Conservation (phyloP, 805 yeast genomes). For the Babjeviella inositovora region DNA sequence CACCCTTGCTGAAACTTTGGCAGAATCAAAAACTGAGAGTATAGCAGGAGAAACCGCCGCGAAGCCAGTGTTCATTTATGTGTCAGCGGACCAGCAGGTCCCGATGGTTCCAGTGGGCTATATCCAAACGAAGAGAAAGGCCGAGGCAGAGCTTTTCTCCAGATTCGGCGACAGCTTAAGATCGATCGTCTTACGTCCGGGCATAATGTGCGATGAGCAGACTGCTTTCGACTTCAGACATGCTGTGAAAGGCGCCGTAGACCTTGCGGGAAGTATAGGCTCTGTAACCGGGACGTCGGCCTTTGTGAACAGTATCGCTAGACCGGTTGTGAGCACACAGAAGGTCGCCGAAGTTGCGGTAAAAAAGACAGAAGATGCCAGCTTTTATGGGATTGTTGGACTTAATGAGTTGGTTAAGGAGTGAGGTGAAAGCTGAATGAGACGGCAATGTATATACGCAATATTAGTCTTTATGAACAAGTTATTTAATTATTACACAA, state of each 20-base stretch:
- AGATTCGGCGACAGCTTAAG: constrained; percentile 29
- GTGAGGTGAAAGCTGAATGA: background rate
- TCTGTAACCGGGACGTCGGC: constrained; percentile 20
- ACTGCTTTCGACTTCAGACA: constrained; percentile 17
- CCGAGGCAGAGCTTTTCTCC: constrained; percentile 45
- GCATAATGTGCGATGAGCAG: constrained; percentile 58
- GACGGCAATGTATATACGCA: too few species aligned
- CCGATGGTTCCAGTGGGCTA: constrained; percentile 60
- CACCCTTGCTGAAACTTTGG: constrained; percentile 38
- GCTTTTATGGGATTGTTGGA: constrained; percentile 39
- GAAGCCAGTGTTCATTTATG: constrained; percentile 43
- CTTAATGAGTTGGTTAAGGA: constrained; percentile 25
- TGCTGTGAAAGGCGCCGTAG: constrained; percentile 22
- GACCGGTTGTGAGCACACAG: constrained; percentile 56
- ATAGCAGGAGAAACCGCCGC: constrained; percentile 3
- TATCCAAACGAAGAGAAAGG: constrained; percentile 59
- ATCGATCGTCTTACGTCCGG: constrained; percentile 61
- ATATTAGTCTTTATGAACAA: too few species aligned
- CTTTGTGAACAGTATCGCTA: constrained; percentile 25
- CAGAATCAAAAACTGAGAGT: constrained; percentile 8
- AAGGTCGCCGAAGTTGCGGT: constrained; percentile 46
- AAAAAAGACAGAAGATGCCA: constrained; percentile 31
- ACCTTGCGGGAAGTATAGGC: constrained; percentile 19
- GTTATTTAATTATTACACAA: too few species aligned
- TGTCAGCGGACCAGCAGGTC: constrained; percentile 65